These are phyloP conservation scores for Verticillium isaacii DNA, from an alignment of 2,329 filamentous ascomycete species.

Conservation along the genomic window DNA sequence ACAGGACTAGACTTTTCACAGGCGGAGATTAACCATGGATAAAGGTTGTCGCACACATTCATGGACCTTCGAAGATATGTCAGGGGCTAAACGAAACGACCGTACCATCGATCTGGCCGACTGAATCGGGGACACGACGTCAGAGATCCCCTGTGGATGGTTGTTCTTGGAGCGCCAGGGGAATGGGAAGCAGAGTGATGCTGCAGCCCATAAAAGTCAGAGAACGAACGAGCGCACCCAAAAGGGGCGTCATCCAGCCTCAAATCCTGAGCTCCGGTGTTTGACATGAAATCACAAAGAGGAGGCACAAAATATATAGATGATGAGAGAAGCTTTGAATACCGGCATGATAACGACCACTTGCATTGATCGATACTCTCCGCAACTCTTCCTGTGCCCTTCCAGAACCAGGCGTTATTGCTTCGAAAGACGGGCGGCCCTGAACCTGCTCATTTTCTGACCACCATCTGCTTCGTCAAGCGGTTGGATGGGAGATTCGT, in stretches of 20 bases:
- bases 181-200: constrained; percentile 48
- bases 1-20: constrained; percentile 71
- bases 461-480: constrained; percentile 63
- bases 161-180: constrained; percentile 54
- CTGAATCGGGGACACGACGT: constrained; percentile 36
- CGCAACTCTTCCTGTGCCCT: not conserved
- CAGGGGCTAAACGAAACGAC: constrained; percentile 61
- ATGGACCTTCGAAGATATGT: constrained; percentile 36
- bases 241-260: constrained; percentile 29
- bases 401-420: constrained; percentile 45
- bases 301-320: not conserved
- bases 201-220: constrained; percentile 41
- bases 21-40: constrained; percentile 50
- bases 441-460: constrained; percentile 67
- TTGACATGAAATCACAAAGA: not conserved
- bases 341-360: constrained; percentile 6
- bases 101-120: constrained; percentile 33
- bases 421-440: constrained; percentile 60
- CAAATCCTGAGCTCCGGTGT: constrained; percentile 38
- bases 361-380: constrained; percentile 10
- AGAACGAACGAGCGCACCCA: not conserved
- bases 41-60: not conserved
- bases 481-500: constrained; percentile 62
- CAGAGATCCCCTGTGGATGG: constrained; percentile 52
- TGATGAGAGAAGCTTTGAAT: not conserved